Base-by-base conservation (phyloP, 257 asterid species). In the Plantago ovata region DNA sequence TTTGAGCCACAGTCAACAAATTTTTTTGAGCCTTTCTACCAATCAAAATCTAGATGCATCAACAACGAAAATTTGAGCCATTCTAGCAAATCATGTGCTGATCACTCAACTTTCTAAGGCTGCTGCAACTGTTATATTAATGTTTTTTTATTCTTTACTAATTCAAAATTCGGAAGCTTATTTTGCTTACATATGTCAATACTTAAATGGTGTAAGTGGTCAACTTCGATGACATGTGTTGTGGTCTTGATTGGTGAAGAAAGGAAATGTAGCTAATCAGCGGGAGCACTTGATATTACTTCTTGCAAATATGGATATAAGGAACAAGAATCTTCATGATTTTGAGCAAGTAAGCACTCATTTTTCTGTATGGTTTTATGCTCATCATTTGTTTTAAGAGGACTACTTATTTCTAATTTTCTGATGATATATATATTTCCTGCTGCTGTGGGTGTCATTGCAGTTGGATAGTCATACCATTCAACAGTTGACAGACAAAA, bases 221-320 rank as follows among this genome's bases (percentile, higher is more conserved):
- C 28, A 39, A 54, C 36, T 58, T 49, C 51, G 61, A 70, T 68
- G 68, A 69, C 66, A 43, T 57, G 53, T 52, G 67, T 43, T 55
- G 60, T 70, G 38, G 63, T 64, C 69, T 52, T 71, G 70, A 70
- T 70, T 71, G 64, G 43, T 85, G 72, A 75, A 93, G 99, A 89
- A 86, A 84, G 97, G 95, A 75, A 93, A 93, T 72, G 96, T 84
- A 53, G 96, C 96, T 20, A 93, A 93, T 77, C 99, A 93, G 77
- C 76, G 99, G 68, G 99, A 93, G 66, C 99, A 93, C 84, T 78
- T 93, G 79, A 83, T 93, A 59, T 73, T 93, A 83, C 82, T 93
- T 71, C 87, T 93, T 63, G 97, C 97, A 63, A 93, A 93, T 73
- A 81, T 89, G 89, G 96, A 86, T 69, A 79, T 75, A 60, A 80